Evolutionary conservation across 352 stramenopile species (phyloP), one percentile per base, ranked within the genome.

Genomic region (Globisporangium orthogonon): DNA sequence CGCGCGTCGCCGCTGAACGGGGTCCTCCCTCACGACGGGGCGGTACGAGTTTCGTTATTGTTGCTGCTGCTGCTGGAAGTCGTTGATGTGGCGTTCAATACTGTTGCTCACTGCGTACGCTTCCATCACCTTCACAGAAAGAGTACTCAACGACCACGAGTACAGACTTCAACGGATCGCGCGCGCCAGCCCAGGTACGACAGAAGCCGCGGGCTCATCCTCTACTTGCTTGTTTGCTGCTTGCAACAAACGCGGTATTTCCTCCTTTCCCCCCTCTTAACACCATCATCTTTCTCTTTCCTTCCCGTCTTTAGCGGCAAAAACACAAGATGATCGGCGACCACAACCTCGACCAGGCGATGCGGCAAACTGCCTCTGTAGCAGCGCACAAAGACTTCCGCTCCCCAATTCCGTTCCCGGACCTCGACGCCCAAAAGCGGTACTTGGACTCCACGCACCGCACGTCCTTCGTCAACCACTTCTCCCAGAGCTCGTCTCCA

Each of bases 361-460:
- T 88, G 35, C 67, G 72, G 0, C 78, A 87, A 47, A 85, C 68
- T 1, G 59, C 71, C 0, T 18, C 28, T 1, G 23, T 23, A 6
- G 4, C 51, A n/a, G 56, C 44, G 2, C 54, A 67, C 3, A 30
- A 18, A 18, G 70, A 71, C 10, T 91, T 91, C 62, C 73, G 81
- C 9, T 78, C 76, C 4, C 55, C 76, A 17, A 57, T 89, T 7
- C 78, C 76, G 11, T 66, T 63, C 4, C 71, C 71, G 1, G 71
- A 91, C 48, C 65, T 66, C n/a, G 72, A 85, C 15, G 59, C 72
- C n/a, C 68, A 89, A 30, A 54, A 47, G 7, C 67, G 78, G 9
- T 71, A 86, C 31, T 54, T 93, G 37, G 68, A 87, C 52, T 85
- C 83, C 11, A 93, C 73, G 5, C 71, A 91, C 52, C 75, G 79